Percentiles rank a stretch among this genome's conserved stretches.
Conservation (phyloP, 2,329 filamentous ascomycete genomes). For the Phaeoacremonium minimum region DNA sequence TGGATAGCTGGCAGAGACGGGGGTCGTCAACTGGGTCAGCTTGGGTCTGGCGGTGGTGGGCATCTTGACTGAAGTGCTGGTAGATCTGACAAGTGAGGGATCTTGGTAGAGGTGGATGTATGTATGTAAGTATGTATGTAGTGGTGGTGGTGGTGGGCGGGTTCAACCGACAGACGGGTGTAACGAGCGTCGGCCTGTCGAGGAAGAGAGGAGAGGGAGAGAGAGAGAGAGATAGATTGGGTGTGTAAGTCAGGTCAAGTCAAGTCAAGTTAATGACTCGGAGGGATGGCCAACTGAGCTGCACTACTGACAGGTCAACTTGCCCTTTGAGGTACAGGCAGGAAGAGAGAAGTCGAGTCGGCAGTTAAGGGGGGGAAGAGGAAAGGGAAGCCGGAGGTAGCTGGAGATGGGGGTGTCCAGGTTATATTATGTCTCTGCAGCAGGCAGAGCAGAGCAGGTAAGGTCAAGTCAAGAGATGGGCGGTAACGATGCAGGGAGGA, state of each 20-base stretch:
- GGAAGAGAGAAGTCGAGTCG: constrained; percentile 19
- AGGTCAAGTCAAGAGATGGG: constrained; percentile 7
- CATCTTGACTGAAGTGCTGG: constrained; percentile 32
- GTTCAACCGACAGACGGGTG: constrained; percentile 6
- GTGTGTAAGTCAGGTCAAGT: constrained; percentile 14
- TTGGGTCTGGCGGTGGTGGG: constrained; percentile 49
- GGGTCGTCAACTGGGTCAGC: constrained; percentile 58
- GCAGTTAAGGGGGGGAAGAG: constrained; percentile 28
- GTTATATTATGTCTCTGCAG: constrained; percentile 20
- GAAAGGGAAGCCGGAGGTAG: constrained; percentile 14
- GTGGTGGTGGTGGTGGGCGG: constrained; percentile 5
- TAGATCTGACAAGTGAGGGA: constrained; percentile 8
- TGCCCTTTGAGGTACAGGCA: constrained; percentile 22
- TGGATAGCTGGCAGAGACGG: constrained; percentile 46
- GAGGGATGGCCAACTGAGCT: constrained; percentile 23
- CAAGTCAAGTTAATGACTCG: constrained; percentile 42
- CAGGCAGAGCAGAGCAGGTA: constrained; percentile 10
- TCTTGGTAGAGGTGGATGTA: neutral
- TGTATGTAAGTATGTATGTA: constrained; percentile 1
- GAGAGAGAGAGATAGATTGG: constrained; percentile 9
- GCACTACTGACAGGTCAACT: constrained; percentile 31
- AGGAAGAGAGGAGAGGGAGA: constrained; percentile 4
- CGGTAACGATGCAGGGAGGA: constrained; percentile 12
- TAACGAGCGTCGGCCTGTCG: constrained; percentile 3
- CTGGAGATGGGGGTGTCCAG: constrained; percentile 18